A percentile compares a stretch with the other conserved stretches of the same genome.
Evolutionary conservation across 164 flowering plant species (phyloP).

Genomic region (Aristolochia contorta): DNA sequence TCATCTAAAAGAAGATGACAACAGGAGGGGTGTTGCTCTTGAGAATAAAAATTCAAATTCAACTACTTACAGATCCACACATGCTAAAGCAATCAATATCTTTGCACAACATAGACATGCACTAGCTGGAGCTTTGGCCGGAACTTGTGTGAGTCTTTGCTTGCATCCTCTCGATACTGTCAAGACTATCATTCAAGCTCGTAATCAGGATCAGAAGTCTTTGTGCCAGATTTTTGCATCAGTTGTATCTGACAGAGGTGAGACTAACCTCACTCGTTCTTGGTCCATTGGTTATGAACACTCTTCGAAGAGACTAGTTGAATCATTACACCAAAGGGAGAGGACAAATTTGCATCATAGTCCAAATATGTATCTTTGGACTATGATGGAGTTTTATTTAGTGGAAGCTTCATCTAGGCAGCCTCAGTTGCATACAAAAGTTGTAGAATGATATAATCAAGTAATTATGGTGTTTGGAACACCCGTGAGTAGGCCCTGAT

Average conservation of each 20-base stretch:
- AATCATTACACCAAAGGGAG: too few species aligned
- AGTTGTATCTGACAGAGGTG: slow-evolving; percentile 87
- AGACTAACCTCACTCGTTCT: not conserved
- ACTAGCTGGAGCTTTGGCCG: slow-evolving; percentile 93
- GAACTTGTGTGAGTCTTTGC: slow-evolving; percentile 84
- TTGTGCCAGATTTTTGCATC: slow-evolving; percentile 42
- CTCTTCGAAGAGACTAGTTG: too few species aligned
- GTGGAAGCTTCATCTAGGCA: too few species aligned
- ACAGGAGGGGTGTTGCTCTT: not conserved
- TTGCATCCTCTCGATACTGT: slow-evolving; percentile 92
- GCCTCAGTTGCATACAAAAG: too few species aligned
- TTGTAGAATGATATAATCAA: too few species aligned
- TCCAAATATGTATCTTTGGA: too few species aligned
- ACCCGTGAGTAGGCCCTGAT: too few species aligned
- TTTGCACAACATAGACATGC: slow-evolving; percentile 80
- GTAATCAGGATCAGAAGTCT: slow-evolving; percentile 41
- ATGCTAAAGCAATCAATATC: slow-evolving; percentile 18
- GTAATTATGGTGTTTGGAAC: too few species aligned
- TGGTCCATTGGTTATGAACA: not conserved
- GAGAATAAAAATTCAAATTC: slow-evolving; percentile 15
- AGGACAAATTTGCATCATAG: too few species aligned
- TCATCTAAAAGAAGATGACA: slow-evolving; percentile 6
- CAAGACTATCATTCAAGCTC: slow-evolving; percentile 83
- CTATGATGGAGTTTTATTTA: too few species aligned
- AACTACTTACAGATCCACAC: slow-evolving; percentile 9